Conservation (phyloP, 441 rosid species). For the Gossypium lobatum region DNA sequence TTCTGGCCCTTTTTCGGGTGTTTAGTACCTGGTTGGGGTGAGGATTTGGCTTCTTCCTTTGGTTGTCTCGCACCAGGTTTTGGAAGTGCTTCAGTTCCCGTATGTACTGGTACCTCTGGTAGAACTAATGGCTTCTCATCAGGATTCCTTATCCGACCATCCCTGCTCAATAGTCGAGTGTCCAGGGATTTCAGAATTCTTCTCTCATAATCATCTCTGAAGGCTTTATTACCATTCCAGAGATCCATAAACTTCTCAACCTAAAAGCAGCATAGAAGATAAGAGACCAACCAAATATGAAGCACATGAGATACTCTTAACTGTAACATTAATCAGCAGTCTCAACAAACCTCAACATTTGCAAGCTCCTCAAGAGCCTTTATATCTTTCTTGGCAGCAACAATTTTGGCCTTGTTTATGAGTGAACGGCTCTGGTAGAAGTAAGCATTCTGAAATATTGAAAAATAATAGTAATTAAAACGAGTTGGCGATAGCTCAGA, state of each 20-base stretch:
- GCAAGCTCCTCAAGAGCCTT: constrained; percentile 46
- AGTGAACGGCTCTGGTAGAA: constrained; percentile 38
- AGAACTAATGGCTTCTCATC: constrained; percentile 70
- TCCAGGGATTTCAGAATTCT: constrained; percentile 61
- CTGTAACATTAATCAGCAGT: constrained; percentile 8
- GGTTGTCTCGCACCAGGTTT: constrained; percentile 38
- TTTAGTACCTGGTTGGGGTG: constrained; percentile 29
- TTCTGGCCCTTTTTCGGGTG: constrained; percentile 36
- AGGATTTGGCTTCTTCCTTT: constrained; percentile 46
- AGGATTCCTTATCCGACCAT: constrained; percentile 76
- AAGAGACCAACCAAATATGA: constrained; percentile 12
- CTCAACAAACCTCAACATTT: constrained; percentile 41
- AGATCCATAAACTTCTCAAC: constrained; percentile 68
- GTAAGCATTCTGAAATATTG: constrained; percentile 36
- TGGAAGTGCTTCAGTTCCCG: constrained; percentile 33
- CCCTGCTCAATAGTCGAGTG: constrained; percentile 47
- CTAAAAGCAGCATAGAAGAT: constrained; percentile 31
- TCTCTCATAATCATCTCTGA: constrained; percentile 70
- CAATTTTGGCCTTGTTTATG: constrained; percentile 39
- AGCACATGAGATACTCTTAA: background rate
- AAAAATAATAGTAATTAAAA: background rate
- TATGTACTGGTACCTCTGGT: constrained; percentile 27
- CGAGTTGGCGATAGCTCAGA: background rate
- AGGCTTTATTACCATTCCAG: constrained; percentile 51
- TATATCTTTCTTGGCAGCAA: constrained; percentile 47